Base-by-base conservation (phyloP, 1,139 yeast genomes). In the Sugiyamaella novakii region DNA sequence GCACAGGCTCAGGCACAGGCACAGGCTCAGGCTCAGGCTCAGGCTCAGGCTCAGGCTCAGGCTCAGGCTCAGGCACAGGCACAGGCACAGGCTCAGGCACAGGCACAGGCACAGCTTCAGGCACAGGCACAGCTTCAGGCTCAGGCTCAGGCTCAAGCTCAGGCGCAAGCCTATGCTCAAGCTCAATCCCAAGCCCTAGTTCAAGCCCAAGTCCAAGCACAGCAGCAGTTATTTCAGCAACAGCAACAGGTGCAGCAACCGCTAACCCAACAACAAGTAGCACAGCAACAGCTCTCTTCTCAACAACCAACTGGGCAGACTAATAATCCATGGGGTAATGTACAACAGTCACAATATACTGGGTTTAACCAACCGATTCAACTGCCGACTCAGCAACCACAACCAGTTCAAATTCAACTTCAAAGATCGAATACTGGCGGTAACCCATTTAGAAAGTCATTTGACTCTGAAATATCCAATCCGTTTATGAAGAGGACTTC, bases 311-410 rank as follows among this genome's bases (percentile, higher is more conserved):
- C 35, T 15, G 21, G 19, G 11, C n/a, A n/a, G n/a, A n/a, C n/a
- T n/a, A 54, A 81, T 81, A 3, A 76, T 76, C 59, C 63, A 62
- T 49, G 59, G 59, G 61, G 63, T 53, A 36, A 47, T 63, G 37
- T 43, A 60, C 53, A 47, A 56, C 47, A 42, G 21, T 24, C 29
- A 47, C 55, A 17, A 11, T 22, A 6, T 22, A 22, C 25, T 6
- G 25, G 25, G 8, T 82, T 3, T 76, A 76, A 59, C 62, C 63
- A 50, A 25, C 43, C 19, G 5, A 47, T 46, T 45, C 55, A 39
- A 28, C 53, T 39, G 24, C 40, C 34, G 8, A 49, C 19, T 17
- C 44, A 14, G 31, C 56, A 41, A 36, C 51, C 37, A 31, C 52
- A 40, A 24, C 54, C 37, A 36, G 55, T 54, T 35, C 55, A 44